Evolutionary conservation across 495 filamentous ascomycete genomes (phyloP), one percentile per base, ranked within the genome.

Genomic region (Penicillium antarcticum): DNA sequence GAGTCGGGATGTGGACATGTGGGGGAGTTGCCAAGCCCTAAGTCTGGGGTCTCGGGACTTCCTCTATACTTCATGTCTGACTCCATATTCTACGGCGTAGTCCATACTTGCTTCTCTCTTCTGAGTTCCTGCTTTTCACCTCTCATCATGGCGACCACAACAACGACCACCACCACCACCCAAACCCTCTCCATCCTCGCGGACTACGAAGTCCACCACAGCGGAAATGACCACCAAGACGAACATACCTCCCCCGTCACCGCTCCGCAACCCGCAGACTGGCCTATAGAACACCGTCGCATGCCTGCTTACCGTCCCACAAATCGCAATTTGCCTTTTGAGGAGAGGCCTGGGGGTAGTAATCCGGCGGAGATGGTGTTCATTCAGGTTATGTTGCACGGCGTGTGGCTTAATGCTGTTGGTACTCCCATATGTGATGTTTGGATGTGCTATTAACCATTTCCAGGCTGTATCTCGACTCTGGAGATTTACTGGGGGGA

Each of bases 321-420:
- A 9, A 77, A 81, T 52, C 65, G 49, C 21, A 51, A 75, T n/a
- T 65, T 78, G 5, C 69, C 77, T 45, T 61, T 55, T 14, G 55
- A 35, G 2, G 57, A 75, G 33, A 49, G 80, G 45, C 63, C 72
- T 2, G 68, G 69, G n/a, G 75, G 74, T n/a, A 57, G 46, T 11
- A 77, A 72, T 59, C 45, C 29, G 5, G 56, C 62, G 5, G 78
- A 82, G 59, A 60, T 54, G 39, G 67, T 58, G 16, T 79, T 83
- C 46, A 64, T 81, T 41, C 66, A 66, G 39, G 55, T 73, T 2
- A 80, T 84, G 79, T 70, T 82, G 42, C 70, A 73, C 9, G 79
- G 79, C 5, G 74, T 79, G 8, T 68, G 64, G 67, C 49, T 77
- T n/a, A 76, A 80, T 54, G 66, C 73, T 48, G 81, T 84, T 58